These are phyloP conservation scores for Leccinum obscurum DNA, from an alignment of 768 basidiomycete genomes.

Conservation along the genomic window DNA sequence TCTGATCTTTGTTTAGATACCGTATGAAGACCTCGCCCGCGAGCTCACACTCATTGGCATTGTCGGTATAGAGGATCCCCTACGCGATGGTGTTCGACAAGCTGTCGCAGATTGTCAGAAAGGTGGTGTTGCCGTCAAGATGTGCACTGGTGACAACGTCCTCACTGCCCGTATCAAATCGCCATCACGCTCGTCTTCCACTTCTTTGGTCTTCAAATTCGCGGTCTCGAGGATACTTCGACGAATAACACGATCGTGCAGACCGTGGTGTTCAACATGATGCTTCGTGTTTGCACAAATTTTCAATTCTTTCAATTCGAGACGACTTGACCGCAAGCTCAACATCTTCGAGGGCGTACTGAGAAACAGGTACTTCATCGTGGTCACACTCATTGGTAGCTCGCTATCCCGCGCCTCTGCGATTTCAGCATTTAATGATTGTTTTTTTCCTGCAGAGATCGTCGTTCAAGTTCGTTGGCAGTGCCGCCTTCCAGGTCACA, in stretches of 20 bases:
- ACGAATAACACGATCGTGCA: conserved; percentile 52
- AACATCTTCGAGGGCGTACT: conserved; percentile 88
- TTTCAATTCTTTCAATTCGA: conserved; percentile 91
- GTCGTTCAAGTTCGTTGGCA: conserved; percentile 82
- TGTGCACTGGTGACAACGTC: conserved; percentile 98
- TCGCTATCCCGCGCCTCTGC: conserved; percentile 9
- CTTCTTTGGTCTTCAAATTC: conserved; percentile 76
- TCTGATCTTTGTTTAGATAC: conserved; percentile 45
- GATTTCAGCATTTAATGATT: conserved; percentile 7
- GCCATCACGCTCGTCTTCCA: conserved; percentile 84
- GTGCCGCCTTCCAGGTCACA: conserved; percentile 88
- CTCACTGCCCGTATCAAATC: conserved; percentile 93
- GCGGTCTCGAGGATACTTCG: conserved; percentile 48
- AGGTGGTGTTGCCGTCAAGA: conserved; percentile 93
- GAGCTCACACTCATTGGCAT: conserved; percentile 87
- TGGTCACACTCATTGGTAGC: conserved; percentile 81
- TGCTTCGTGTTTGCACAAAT: conserved; percentile 98
- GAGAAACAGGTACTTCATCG: conserved; percentile 81
- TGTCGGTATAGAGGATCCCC: conserved; percentile 94
- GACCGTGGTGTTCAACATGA: conserved; percentile 98
- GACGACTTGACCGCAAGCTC: conserved; percentile 79
- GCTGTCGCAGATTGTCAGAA: conserved; percentile 85
- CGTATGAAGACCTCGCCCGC: conserved; percentile 64
- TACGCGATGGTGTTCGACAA: conserved; percentile 84
- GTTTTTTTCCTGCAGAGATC: conserved; percentile 57